phyloP scores from a whole-genome alignment of 2,329 filamentous ascomycete species.

The Alternaria alternata region DNA sequence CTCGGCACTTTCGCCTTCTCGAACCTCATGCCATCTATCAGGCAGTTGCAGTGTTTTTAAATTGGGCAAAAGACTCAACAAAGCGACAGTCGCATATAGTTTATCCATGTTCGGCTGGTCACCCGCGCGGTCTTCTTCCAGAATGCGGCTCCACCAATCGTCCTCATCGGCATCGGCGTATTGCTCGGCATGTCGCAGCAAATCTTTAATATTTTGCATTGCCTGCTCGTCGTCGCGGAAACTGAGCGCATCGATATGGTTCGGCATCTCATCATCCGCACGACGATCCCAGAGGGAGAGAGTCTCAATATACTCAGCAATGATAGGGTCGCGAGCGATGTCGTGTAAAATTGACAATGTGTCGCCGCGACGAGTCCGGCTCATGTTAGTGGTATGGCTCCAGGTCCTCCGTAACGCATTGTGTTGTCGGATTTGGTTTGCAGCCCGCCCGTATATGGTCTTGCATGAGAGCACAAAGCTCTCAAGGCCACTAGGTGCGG shows the following conservation, averaged over 20 bases:
- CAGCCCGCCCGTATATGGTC: conserved; percentile 36
- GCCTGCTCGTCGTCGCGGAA: conserved; percentile 32
- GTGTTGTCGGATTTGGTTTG: conserved; percentile 37
- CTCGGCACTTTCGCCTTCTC: conserved; percentile 25
- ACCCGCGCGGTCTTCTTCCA: conserved; percentile 28
- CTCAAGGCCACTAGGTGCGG: conserved; percentile 39
- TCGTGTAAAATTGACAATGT: conserved; percentile 35
- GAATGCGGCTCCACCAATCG: conserved; percentile 39
- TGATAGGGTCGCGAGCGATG: conserved; percentile 37
- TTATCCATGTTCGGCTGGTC: conserved; percentile 24
- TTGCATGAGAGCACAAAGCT: conserved; percentile 43
- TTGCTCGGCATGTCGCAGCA: conserved; percentile 27
- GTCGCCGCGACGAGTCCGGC: conserved; percentile 23
- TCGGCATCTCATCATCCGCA: conserved; percentile 8
- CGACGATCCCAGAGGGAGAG: conserved; percentile 39
- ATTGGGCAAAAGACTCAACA: conserved; percentile 42
- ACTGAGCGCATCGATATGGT: conserved; percentile 2
- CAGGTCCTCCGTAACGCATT: conserved; percentile 38
- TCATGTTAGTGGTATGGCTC: conserved; percentile 30
- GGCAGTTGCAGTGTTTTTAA: conserved; percentile 39
- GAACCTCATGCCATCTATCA: conserved; percentile 39
- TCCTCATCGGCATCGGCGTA: conserved; percentile 28
- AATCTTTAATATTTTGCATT: conserved; percentile 30
- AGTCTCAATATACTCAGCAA: conserved; percentile 41
- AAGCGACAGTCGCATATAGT: conserved; percentile 33